Evolutionary conservation across 2,329 filamentous ascomycete species (phyloP), one percentile per base, ranked within the genome.

Genomic region (Cryoendolithus antarcticus): DNA sequence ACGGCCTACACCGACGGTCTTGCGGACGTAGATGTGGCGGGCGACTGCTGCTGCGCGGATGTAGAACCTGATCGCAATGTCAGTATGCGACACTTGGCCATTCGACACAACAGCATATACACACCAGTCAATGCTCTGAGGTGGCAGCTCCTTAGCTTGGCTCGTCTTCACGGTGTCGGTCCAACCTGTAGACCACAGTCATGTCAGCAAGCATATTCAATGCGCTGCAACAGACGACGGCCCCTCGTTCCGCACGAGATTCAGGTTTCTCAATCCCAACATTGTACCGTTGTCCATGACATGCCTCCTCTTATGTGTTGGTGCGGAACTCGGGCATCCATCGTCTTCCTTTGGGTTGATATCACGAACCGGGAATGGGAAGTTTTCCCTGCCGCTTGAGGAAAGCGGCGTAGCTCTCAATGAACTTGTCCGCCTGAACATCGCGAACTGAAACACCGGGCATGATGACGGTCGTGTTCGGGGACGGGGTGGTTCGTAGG

Each of bases 161-260:
- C 86, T 89, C 58, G 89, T 95, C 83, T 98, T 98, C 74, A 96
- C 91, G 62, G 89, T 95, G 67, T 98, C 91, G 68, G 95, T 89
- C 89, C 89, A 96, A 75, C 86, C 86, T 93, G 66, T 68, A 70
- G 65, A 67, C 56, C 24, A 31, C 37, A 34, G 32, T 62, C 59
- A 58, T 54, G 62, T 67, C 59, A 67, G 63, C 59, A 55, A 58
- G 46, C 45, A 32, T 41, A 45, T 48, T 48, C 28, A 35, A 15
- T 34, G 39, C 39, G 39, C 39, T 37, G 35, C 39, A 41, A 34
- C 47, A 56, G 53, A 51, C 38, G 34, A 41, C 43, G 42, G 53
- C 63, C 66, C 66, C 66, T 65, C 66, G 66, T 61, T 42, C 57
- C 53, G 60, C 62, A 70, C 66, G 67, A 65, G 67, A 69, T 70